phyloP scores from a whole-genome alignment of 768 basidiomycete species.

The Russula abietina region DNA sequence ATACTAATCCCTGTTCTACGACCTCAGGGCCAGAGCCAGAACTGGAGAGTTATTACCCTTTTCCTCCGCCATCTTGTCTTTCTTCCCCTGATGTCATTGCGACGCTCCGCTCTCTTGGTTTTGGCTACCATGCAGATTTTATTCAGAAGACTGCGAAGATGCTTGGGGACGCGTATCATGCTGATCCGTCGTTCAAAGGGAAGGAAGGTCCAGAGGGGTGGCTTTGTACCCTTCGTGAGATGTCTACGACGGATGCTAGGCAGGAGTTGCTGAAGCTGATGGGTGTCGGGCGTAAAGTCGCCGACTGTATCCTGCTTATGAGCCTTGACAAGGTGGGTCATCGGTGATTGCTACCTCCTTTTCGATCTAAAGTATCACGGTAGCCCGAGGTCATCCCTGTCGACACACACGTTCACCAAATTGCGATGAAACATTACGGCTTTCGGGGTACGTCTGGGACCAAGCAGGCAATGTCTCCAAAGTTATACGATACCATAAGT shows the following conservation, averaged over 20 bases:
- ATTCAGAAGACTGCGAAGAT: conserved; percentile 79
- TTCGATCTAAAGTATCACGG: neutral
- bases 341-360: neutral
- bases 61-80: conserved; percentile 73
- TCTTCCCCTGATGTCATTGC: conserved; percentile 50
- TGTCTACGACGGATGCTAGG: conserved; percentile 54
- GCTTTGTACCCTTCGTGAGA: conserved; percentile 48
- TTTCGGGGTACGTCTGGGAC: conserved; percentile 43
- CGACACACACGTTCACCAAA: conserved; percentile 92
- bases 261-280: conserved; percentile 72
- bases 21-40: conserved; percentile 23
- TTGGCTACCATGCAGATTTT: conserved; percentile 92
- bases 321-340: conserved; percentile 75
- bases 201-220: conserved; percentile 54
- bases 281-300: conserved; percentile 95
- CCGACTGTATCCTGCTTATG: conserved; percentile 92
- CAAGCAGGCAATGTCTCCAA: conserved; percentile 65
- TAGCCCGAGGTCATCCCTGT: conserved; percentile 87
- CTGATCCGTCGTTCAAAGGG: conserved; percentile 4
- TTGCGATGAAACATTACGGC: conserved; percentile 74
- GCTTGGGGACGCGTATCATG: conserved; percentile 53
- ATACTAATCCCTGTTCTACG: conserved; percentile 13
- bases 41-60: conserved; percentile 59
- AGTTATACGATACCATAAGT: conserved; percentile 68
- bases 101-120: conserved; percentile 75